Conservation (phyloP, 2,329 filamentous ascomycete genomes). For the Colletotrichum chlorophyti region DNA sequence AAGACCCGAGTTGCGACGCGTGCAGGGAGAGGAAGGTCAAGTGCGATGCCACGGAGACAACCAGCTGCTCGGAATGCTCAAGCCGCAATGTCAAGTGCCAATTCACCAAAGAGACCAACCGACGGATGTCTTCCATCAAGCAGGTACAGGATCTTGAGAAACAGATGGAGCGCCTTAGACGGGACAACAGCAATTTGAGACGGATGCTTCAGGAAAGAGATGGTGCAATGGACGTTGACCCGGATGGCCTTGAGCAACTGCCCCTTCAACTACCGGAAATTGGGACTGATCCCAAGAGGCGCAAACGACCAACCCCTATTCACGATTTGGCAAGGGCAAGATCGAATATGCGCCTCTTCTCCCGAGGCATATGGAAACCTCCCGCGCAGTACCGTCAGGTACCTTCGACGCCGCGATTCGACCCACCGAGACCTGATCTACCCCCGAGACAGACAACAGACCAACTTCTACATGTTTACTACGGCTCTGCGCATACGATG, state of each 20-base stretch:
- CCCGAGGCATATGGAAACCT: conserved; percentile 80
- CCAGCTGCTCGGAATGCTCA: conserved; percentile 96
- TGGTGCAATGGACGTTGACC: conserved; percentile 57
- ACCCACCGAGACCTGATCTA: conserved; percentile 66
- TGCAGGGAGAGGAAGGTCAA: conserved; percentile 86
- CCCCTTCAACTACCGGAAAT: conserved; percentile 68
- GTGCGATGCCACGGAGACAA: conserved; percentile 96
- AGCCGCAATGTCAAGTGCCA: conserved; percentile 97
- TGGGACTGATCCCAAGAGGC: conserved; percentile 69
- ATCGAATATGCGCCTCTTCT: conserved; percentile 74
- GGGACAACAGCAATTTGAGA: conserved; percentile 78
- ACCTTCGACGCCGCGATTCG: conserved; percentile 51
- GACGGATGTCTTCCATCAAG: conserved; percentile 99
- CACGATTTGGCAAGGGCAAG: conserved; percentile 77
- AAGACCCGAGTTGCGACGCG: conserved; percentile 97
- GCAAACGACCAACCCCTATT: conserved; percentile 65
- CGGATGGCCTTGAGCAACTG: conserved; percentile 55
- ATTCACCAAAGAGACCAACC: conserved; percentile 98
- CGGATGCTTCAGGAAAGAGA: conserved; percentile 64
- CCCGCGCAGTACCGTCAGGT: conserved; percentile 71
- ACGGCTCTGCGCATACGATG: conserved; percentile 76
- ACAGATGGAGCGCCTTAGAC: conserved; percentile 80
- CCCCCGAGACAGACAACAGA: conserved; percentile 76
- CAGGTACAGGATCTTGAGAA: conserved; percentile 97
- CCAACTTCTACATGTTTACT: conserved; percentile 77